phyloP scores from a whole-genome alignment of 306 rosid species.

The Phaseolus lunatus region DNA sequence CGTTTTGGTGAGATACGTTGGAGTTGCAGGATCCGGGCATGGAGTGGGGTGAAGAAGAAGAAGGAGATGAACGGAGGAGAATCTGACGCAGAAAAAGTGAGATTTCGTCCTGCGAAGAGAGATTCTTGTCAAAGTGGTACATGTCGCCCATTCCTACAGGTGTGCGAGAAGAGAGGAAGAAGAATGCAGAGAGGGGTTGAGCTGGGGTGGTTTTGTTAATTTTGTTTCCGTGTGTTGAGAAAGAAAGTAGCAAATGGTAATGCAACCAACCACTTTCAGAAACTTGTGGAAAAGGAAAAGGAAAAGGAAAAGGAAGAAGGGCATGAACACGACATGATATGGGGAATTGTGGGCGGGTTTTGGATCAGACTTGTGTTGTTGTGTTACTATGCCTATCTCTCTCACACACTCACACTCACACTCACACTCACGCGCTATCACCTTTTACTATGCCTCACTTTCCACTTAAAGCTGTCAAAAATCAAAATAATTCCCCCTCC shows the following conservation, averaged over 20 bases:
- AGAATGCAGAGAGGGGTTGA: not conserved
- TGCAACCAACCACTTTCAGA: constrained; percentile 41
- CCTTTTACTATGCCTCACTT: not conserved
- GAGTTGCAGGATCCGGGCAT: constrained; percentile 44
- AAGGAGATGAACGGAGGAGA: constrained; percentile 62
- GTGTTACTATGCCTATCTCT: not conserved
- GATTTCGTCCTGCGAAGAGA: constrained; percentile 79
- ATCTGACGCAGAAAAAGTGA: constrained; percentile 89
- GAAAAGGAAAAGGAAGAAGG: constrained; percentile 16
- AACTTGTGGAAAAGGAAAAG: constrained; percentile 8
- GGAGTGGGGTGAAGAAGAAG: constrained; percentile 51
- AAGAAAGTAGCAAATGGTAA: constrained; percentile 37
- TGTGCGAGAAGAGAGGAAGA: constrained; percentile 9
- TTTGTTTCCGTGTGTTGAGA: constrained; percentile 21
- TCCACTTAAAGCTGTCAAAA: not conserved
- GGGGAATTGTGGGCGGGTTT: constrained; percentile 53
- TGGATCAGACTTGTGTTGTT: constrained; percentile 20
- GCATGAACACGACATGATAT: constrained; percentile 34
- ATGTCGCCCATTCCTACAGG: constrained; percentile 30
- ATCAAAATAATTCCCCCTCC: too few relatives aligned
- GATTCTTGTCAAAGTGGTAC: constrained; percentile 48
- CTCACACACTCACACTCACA: not conserved
- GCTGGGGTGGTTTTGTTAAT: not conserved
- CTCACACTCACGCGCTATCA: constrained; percentile 44
- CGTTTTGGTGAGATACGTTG: constrained; percentile 10